Conservation (phyloP, 805 yeast species). For the Maudiozyma turicensis region DNA sequence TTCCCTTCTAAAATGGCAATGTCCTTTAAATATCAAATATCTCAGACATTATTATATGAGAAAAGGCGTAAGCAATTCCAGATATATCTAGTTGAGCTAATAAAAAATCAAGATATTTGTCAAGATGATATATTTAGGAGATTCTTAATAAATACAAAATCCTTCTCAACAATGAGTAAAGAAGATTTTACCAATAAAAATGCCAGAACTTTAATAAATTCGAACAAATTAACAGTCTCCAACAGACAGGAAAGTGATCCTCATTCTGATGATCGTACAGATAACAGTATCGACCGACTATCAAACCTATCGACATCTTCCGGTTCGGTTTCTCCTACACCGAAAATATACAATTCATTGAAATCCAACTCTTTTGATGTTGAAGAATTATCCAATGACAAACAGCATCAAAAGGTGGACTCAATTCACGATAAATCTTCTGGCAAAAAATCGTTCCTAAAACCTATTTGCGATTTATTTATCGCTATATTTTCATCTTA, state of each 20-base stretch:
- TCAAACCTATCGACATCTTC: background rate
- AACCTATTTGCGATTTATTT: slow-evolving; percentile 72
- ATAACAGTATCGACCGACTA: background rate
- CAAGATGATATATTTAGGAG: slow-evolving; percentile 60
- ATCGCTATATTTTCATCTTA: slow-evolving; percentile 55
- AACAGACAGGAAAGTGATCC: background rate
- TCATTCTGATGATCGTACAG: too few species aligned
- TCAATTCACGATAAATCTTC: background rate
- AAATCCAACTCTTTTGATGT: too few species aligned
- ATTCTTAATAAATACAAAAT: slow-evolving; percentile 45
- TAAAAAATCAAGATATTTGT: slow-evolving; percentile 61
- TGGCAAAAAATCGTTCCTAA: slow-evolving; percentile 45
- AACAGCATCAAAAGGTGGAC: too few species aligned
- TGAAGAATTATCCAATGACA: too few species aligned
- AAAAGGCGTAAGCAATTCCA: slow-evolving; percentile 54
- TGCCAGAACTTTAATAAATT: background rate
- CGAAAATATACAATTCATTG: too few species aligned
- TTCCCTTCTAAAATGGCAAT: slow-evolving; percentile 44
- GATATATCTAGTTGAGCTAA: slow-evolving; percentile 46
- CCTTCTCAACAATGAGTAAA: slow-evolving; percentile 4
- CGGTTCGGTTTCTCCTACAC: too few species aligned
- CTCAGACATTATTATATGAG: slow-evolving; percentile 49
- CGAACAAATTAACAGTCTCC: background rate
- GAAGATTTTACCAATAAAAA: background rate
- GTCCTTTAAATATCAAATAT: slow-evolving; percentile 57